Evolutionary conservation across 495 filamentous ascomycete genomes (phyloP), one percentile per base, ranked within the genome.

Genomic region (Aspergillus ellipticus): DNA sequence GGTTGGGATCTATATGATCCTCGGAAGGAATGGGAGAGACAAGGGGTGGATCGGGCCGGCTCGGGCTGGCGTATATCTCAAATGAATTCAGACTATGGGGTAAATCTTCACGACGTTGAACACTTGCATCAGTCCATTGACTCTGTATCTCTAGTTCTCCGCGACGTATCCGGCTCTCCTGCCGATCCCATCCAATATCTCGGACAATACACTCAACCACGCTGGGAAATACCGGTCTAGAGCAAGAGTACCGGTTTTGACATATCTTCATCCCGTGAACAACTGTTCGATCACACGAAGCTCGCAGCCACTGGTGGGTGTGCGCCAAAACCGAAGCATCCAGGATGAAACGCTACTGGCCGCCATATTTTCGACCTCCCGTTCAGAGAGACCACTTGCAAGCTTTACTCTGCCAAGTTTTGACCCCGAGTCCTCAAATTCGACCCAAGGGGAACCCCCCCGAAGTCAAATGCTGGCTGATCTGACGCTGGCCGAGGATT

Each of bases 261-360:
- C 89, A 28, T 99, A 99, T 66, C 82, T 96, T 10, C 94, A 99
- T 69, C 91, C 94, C 2, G 79, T 97, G 55, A 99, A 97, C 71
- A 96, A 95, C 67, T 97, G 94, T 68, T 92, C 92, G 22, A 97
- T 99, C 58, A 96, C 93, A 3, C 79, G 94, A 58, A 95, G 92
- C 66, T 94, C 95, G 3, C 94, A 99, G 71, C 94, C 94, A 2
- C 73, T 96, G 54, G 88, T 92, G 16, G 94, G 94, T 19, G 83
- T 97, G 13, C 82, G 89, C 51, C 85, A 89, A 49, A 93, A 96
- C 61, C 84, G 94, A 45, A 97, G 89, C 68, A 89, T 95, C 47
- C 94, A 99, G 64, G 94, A 99, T 67, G 94, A 99, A 67, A 90
- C 90, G 66, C 82, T 99, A 4, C 83, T 99, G 35, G 85, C 89